Evolutionary conservation across 164 flowering plant species (phyloP).

Genomic region (Magnolia sinica): DNA sequence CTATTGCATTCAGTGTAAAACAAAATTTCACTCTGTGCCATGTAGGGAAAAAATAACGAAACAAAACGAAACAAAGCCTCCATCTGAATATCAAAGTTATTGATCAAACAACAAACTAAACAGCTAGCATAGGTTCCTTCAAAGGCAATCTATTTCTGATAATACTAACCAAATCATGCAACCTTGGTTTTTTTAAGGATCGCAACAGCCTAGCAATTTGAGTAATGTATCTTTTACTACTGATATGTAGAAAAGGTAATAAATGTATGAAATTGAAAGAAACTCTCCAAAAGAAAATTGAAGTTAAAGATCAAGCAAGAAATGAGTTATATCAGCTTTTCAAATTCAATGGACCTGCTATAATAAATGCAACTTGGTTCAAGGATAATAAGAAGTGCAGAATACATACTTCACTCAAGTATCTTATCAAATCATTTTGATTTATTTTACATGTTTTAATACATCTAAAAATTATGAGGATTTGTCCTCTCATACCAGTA

Average conservation of each 20-base stretch:
- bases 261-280: neutral
- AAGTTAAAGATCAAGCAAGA: too few relatives aligned
- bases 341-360: neutral
- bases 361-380: too few relatives aligned
- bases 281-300: too few relatives aligned
- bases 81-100: neutral
- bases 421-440: too few relatives aligned
- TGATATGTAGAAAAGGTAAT: neutral
- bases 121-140: neutral
- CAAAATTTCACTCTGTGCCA: neutral
- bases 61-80: neutral
- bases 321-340: neutral
- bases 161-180: neutral
- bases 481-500: neutral
- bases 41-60: neutral
- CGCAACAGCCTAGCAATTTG: neutral
- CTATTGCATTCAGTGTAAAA: neutral
- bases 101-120: conserved; percentile 7
- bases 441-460: too few relatives aligned
- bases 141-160: neutral
- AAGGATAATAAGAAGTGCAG: neutral
- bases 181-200: neutral
- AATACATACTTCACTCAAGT: too few relatives aligned
- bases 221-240: neutral
- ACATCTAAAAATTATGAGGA: neutral